phyloP scores from a whole-genome alignment of 2,329 filamentous ascomycete genomes.

The Aspergillus sp. region DNA sequence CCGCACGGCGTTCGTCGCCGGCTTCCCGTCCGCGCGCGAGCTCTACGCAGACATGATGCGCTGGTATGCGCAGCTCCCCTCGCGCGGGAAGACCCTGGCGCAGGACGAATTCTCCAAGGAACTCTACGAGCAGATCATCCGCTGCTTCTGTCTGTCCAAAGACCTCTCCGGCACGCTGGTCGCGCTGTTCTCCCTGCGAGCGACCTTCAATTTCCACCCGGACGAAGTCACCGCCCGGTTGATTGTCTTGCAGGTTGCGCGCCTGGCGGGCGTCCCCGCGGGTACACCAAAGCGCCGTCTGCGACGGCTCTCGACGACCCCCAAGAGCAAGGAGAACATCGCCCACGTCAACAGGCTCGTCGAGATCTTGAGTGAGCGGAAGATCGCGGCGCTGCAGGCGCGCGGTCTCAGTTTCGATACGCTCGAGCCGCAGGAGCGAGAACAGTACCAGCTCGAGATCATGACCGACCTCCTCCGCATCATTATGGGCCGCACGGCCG shows the following conservation, averaged over 20 bases:
- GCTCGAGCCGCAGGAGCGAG: constrained; percentile 36
- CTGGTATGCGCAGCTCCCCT: constrained; percentile 40
- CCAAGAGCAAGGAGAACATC: constrained; percentile 46
- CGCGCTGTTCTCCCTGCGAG: constrained; percentile 47
- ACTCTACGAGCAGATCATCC: constrained; percentile 53
- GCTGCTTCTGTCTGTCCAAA: constrained; percentile 50
- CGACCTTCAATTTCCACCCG: constrained; percentile 46
- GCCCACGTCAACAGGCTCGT: constrained; percentile 46
- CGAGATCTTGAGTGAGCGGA: constrained; percentile 40
- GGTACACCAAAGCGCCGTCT: constrained; percentile 37
- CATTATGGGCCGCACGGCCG: constrained; percentile 36
- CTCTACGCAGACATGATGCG: constrained; percentile 51
- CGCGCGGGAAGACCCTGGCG: constrained; percentile 26
- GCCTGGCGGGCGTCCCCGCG: constrained; percentile 38
- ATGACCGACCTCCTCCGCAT: constrained; percentile 41
- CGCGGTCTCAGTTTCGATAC: constrained; percentile 35
- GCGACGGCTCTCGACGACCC: constrained; percentile 39
- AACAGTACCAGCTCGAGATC: constrained; percentile 44
- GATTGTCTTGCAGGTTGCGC: constrained; percentile 51
- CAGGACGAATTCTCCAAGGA: constrained; percentile 45
- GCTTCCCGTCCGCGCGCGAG: constrained; percentile 44
- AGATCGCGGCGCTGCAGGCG: constrained; percentile 29
- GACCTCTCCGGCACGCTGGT: constrained; percentile 52
- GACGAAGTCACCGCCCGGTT: constrained; percentile 47
- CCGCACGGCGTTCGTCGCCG: constrained; percentile 45